These are phyloP conservation scores for Cladorrhinum sp. DNA, from an alignment of 2,329 filamentous ascomycete genomes.

Conservation along the genomic window DNA sequence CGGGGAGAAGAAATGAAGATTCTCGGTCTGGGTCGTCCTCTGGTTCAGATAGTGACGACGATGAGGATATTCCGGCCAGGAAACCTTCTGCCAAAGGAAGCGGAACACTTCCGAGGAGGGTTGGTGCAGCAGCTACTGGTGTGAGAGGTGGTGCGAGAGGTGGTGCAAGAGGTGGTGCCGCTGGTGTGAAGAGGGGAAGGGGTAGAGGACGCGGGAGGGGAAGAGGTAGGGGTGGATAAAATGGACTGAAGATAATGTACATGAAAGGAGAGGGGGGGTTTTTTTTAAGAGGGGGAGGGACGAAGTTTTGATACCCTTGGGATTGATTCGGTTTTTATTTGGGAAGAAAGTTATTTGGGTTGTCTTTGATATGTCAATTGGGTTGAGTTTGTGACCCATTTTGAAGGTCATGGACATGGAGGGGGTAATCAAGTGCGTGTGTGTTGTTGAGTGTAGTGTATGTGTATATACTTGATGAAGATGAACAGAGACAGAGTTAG, in stretches of 20 bases:
- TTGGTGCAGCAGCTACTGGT: constrained; percentile 5
- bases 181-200: constrained; percentile 2
- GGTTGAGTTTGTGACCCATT: too few relatives aligned
- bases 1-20: constrained; percentile 12
- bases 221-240: not conserved
- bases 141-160: constrained; percentile 14
- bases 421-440: too few relatives aligned
- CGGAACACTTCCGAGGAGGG: not conserved
- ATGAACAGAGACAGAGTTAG: too few relatives aligned
- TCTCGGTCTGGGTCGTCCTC: too few relatives aligned
- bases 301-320: too few relatives aligned
- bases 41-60: constrained; percentile 24
- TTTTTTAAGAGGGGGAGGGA: too few relatives aligned
- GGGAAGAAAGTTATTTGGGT: too few relatives aligned
- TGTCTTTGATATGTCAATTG: too few relatives aligned
- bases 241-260: not conserved
- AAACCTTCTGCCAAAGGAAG: constrained; percentile 11
- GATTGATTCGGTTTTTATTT: too few relatives aligned
- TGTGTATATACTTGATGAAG: too few relatives aligned
- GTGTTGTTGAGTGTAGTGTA: too few relatives aligned
- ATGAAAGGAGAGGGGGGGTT: not conserved
- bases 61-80: constrained; percentile 27
- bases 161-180: constrained; percentile 9
- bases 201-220: constrained; percentile 3
- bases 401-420: too few relatives aligned